Evolutionary conservation across 352 stramenopile genomes (phyloP).

Genomic region (Globisporangium paroecandrum): DNA sequence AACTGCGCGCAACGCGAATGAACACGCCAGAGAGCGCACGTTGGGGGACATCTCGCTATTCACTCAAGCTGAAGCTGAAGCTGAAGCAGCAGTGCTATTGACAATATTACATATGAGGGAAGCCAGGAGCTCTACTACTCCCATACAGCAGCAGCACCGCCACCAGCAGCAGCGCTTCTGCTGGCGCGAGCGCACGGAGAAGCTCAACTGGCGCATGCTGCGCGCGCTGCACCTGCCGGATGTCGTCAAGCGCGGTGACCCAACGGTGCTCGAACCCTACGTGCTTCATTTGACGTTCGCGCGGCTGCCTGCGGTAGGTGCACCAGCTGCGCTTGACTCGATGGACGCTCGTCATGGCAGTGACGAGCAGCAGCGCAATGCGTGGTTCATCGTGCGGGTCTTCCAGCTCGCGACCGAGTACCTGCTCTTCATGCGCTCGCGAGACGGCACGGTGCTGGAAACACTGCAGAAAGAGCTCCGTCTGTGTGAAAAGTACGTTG

Average conservation of each 20-base stretch:
- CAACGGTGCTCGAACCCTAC: constrained; percentile 60
- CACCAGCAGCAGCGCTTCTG: constrained; percentile 42
- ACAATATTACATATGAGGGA: background rate
- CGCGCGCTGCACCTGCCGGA: constrained; percentile 43
- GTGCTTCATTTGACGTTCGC: constrained; percentile 76
- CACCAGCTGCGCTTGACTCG: constrained; percentile 3
- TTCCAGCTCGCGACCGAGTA: constrained; percentile 78
- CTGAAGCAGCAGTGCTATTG: background rate
- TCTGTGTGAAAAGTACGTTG: constrained; percentile 24
- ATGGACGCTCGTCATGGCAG: background rate
- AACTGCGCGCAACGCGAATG: background rate
- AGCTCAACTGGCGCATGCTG: constrained; percentile 71
- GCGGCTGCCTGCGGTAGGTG: constrained; percentile 27
- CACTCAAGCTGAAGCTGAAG: background rate
- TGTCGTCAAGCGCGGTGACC: constrained; percentile 48
- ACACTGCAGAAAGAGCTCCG: constrained; percentile 46
- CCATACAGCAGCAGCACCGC: background rate
- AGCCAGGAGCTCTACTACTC: background rate
- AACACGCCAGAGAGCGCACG: background rate
- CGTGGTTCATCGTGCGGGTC: constrained; percentile 68
- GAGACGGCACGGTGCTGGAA: constrained; percentile 50
- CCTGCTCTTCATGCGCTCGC: constrained; percentile 60
- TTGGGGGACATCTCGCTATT: background rate
- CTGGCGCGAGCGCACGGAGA: constrained; percentile 73
- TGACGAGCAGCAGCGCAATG: constrained; percentile 29